Base-by-base conservation (phyloP, 225 moss, liverwort and hornwort species). In the Antitrichia curtipendula region DNA sequence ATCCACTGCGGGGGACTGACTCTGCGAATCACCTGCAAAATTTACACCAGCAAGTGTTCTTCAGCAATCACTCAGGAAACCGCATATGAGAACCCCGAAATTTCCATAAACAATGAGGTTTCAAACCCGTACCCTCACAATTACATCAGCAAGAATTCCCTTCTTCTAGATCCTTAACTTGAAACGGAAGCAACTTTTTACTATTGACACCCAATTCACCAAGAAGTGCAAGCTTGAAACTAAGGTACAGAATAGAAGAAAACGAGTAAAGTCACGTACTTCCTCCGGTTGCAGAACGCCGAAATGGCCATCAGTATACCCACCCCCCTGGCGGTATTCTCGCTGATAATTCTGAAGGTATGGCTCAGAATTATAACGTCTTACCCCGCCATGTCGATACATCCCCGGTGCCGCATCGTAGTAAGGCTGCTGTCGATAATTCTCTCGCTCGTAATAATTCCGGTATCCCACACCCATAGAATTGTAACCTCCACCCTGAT, bases 1-100 rank as follows among this genome's bases (percentile, higher is more conserved):
- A 85, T 84, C 90, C 87, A 92, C 40, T 65, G 80, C 27, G 70
- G 68, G 3, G 65, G 53, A 34, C 28, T 73, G 6, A 32, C 87
- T 82, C 90, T 65, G 36, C 82, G 79, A 82, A 78, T 85, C 43
- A 90, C 74, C 92, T 92, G 87, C 40, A 66, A 27, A 56, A 19
- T 59, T 34, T 28, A 40, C 54, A 27, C 56, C n/a, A 66, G 43
- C 78, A 36, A 66, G 25, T 24, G 3, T 86, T 79, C 58, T 57
- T 86, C 66, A 79, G 86, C 62, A 47, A 32, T 47, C 47, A 62
- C 31, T 47, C 53, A 59, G 79, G 81, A 34, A 64, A 27, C 13
- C 16, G 50, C 50, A 11, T 12, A 7, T 5, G 64, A 82, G 8
- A 49, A 15, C 63, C 31, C 59, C 25, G 23, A 32, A 60, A 62